Conservation (phyloP, 2,329 filamentous ascomycete genomes). For the Xylariaceae sp. region DNA sequence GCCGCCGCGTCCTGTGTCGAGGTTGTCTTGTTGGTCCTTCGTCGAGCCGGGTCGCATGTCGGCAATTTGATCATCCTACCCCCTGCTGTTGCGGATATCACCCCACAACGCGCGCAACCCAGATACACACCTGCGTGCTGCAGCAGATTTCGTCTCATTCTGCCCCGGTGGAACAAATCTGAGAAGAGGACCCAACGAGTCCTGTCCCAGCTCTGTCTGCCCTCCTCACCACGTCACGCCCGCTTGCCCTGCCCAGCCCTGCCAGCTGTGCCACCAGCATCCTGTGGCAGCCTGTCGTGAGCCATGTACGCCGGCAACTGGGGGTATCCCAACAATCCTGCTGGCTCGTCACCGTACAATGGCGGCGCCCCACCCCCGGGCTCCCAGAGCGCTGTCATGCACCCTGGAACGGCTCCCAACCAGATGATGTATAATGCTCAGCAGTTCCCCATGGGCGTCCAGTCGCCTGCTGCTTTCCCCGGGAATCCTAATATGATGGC, state of each 20-base stretch:
- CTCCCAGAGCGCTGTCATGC: slow-evolving; percentile 44
- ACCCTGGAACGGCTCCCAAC: slow-evolving; percentile 39
- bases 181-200: slow-evolving; percentile 27
- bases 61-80: slow-evolving; percentile 30
- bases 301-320: slow-evolving; percentile 55
- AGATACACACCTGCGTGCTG: slow-evolving; percentile 14
- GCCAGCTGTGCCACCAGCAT: slow-evolving; percentile 30
- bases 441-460: slow-evolving; percentile 53
- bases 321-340: slow-evolving; percentile 49
- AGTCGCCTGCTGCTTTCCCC: slow-evolving; percentile 42
- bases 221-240: slow-evolving; percentile 16
- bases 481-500: slow-evolving; percentile 54
- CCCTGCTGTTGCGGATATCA: slow-evolving; percentile 28
- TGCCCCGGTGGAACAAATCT: slow-evolving; percentile 24
- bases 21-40: slow-evolving; percentile 9
- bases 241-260: slow-evolving; percentile 20
- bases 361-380: slow-evolving; percentile 39
- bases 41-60: slow-evolving; percentile 9
- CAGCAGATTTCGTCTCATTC: slow-evolving; percentile 22
- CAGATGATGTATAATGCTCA: slow-evolving; percentile 57
- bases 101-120: slow-evolving; percentile 32
- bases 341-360: slow-evolving; percentile 48
- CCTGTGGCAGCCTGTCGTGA: slow-evolving; percentile 32
- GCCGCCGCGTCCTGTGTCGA: slow-evolving; percentile 12
- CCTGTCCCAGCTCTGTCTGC: slow-evolving; percentile 29